Percentiles rank a stretch among this genome's conserved stretches.
Evolutionary conservation across 768 basidiomycete species (phyloP).

Genomic region (Suillus occidentalis): DNA sequence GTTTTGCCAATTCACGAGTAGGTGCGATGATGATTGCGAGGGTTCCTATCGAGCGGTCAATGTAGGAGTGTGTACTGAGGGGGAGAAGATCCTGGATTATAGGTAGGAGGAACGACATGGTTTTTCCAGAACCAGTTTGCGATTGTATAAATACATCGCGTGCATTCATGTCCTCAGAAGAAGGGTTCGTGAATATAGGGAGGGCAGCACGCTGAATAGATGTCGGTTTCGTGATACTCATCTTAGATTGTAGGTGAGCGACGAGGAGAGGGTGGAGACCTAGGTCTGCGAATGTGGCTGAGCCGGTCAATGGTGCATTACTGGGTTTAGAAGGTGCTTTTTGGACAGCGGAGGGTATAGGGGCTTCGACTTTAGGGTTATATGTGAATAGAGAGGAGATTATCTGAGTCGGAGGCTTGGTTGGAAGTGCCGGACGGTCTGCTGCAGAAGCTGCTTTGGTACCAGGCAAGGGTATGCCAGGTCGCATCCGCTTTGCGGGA

Average conservation of each 20-base stretch:
- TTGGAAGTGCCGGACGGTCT: constrained; percentile 21
- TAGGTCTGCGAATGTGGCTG: constrained; percentile 78
- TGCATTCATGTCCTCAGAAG: constrained; percentile 36
- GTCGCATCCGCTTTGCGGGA: constrained; percentile 50
- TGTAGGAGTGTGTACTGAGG: constrained; percentile 87
- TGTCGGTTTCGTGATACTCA: constrained; percentile 84
- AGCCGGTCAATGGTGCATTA: constrained; percentile 77
- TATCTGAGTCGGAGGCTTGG: constrained; percentile 50
- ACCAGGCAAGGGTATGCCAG: constrained; percentile 20
- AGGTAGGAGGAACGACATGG: constrained; percentile 88
- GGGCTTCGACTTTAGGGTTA: constrained; percentile 67
- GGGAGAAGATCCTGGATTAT: constrained; percentile 94
- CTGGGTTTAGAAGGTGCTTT: constrained; percentile 53
- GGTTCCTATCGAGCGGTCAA: constrained; percentile 93
- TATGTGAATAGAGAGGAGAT: constrained; percentile 90
- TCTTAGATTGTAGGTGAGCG: constrained; percentile 74
- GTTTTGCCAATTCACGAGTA: constrained; percentile 92
- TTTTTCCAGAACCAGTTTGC: constrained; percentile 97
- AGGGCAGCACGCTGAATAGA: constrained; percentile 81
- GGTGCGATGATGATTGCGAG: constrained; percentile 93
- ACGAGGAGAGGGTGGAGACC: constrained; percentile 82
- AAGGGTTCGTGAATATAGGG: constrained; percentile 54
- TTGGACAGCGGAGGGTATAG: constrained; percentile 30
- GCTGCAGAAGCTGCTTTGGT: constrained; percentile 10
- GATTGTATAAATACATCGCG: constrained; percentile 92